These are phyloP conservation scores for Neohortaea acidophila DNA, from an alignment of 495 filamentous ascomycete species.

Conservation along the genomic window DNA sequence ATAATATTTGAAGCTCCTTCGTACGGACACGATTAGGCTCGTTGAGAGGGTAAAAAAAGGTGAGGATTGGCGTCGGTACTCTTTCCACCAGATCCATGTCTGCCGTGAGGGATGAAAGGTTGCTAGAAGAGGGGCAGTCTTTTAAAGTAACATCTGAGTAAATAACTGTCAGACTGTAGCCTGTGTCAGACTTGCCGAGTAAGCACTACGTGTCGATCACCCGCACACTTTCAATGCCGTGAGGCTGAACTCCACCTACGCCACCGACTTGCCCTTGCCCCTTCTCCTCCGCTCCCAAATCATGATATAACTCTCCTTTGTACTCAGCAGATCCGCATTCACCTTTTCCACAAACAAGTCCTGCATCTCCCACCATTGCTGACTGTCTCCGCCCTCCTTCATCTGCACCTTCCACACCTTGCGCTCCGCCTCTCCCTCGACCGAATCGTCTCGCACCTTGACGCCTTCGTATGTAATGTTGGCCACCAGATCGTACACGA, in stretches of 20 bases:
- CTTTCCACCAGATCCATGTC: no score
- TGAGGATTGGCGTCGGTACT: no score
- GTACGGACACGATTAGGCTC: no score
- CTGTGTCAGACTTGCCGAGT: no score
- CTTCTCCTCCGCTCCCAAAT: conserved; percentile 79
- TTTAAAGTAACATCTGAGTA: no score
- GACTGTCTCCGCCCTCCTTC: conserved; percentile 39
- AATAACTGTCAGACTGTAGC: no score
- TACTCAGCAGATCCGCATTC: conserved; percentile 72
- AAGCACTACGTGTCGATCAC: no score
- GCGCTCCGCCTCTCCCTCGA: conserved; percentile 65
- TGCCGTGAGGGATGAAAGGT: no score
- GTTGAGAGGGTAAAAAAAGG: no score
- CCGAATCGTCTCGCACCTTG: conserved; percentile 48
- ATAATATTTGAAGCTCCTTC: no score
- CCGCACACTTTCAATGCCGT: no score
- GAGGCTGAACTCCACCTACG: not conserved
- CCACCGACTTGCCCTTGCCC: conserved; percentile 6
- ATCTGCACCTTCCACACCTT: conserved; percentile 65
- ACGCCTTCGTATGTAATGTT: conserved; percentile 91
- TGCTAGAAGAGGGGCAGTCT: no score
- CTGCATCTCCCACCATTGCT: conserved; percentile 88
- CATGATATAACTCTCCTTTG: conserved; percentile 87
- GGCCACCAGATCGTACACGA: conserved; percentile 91
- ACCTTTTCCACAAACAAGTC: conserved; percentile 84